These are phyloP conservation scores for Didymellaceae sp. DNA, from an alignment of 2,329 filamentous ascomycete species.

Conservation along the genomic window DNA sequence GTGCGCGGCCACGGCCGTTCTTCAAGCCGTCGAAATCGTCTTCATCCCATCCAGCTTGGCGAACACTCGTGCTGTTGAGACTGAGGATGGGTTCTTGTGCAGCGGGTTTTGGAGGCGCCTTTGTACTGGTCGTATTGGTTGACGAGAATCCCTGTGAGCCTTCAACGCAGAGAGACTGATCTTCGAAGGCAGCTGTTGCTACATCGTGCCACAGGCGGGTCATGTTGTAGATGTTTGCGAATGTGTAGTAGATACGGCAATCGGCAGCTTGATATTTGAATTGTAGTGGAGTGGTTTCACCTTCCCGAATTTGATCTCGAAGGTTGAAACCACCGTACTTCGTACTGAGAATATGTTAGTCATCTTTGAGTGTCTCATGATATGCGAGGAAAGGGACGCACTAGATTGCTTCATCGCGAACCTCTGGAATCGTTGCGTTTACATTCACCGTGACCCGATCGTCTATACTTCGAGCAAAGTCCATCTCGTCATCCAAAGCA, in stretches of 20 bases:
- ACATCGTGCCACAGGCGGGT: constrained; percentile 47
- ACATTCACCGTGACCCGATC: neutral
- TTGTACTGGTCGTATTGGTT: neutral
- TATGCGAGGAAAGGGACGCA: no score
- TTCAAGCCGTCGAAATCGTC: neutral
- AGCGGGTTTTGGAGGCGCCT: neutral
- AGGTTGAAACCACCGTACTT: constrained; percentile 30
- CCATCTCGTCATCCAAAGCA: constrained; percentile 44
- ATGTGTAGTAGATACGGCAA: constrained; percentile 50
- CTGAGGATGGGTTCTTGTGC: neutral
- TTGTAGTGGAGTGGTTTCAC: constrained; percentile 42
- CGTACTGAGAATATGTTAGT: neutral
- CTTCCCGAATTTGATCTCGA: constrained; percentile 47
- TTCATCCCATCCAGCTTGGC: neutral
- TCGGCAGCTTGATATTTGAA: constrained; percentile 50
- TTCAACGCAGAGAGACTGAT: constrained; percentile 41
- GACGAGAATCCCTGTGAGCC: constrained; percentile 37
- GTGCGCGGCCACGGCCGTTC: neutral
- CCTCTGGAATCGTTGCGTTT: constrained; percentile 9
- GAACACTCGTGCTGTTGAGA: neutral
- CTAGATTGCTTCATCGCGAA: constrained; percentile 30
- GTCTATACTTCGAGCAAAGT: constrained; percentile 6
- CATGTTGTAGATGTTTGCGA: constrained; percentile 47
- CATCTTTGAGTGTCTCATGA: neutral
- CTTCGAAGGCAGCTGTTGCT: constrained; percentile 40